Conservation (phyloP, 192 early-diverging fungal species). For the Phlyctochytrium bullatum region DNA sequence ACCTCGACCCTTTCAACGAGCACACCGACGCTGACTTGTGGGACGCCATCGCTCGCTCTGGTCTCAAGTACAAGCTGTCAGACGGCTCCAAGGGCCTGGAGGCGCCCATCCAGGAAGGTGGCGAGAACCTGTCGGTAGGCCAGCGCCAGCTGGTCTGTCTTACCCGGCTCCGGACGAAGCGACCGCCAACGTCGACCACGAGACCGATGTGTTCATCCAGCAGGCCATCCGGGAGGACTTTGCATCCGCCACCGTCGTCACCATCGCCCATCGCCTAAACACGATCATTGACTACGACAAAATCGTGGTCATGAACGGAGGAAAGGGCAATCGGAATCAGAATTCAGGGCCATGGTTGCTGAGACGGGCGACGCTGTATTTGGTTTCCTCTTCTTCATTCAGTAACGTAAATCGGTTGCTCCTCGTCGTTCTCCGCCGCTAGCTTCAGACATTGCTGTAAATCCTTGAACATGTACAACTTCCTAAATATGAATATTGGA, state of each 20-base stretch:
- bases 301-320: conserved; percentile 47
- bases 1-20: conserved; percentile 73
- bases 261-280: conserved; percentile 41
- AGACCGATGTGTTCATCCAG: conserved; percentile 21
- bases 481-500: too few relatives aligned
- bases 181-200: conserved; percentile 38
- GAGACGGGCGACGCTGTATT: conserved; percentile 46
- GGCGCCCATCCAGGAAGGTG: too few relatives aligned
- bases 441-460: too few relatives aligned
- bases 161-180: conserved; percentile 52
- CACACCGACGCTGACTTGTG: conserved; percentile 62
- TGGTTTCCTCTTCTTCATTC: too few relatives aligned
- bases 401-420: too few relatives aligned
- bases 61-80: too few relatives aligned
- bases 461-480: too few relatives aligned
- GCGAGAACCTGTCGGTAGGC: conserved; percentile 84
- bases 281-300: conserved; percentile 49
- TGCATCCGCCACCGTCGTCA: too few relatives aligned
- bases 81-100: too few relatives aligned
- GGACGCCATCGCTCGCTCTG: too few relatives aligned
- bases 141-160: conserved; percentile 61
- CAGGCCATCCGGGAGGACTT: background rate
- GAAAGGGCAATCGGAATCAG: conserved; percentile 24
- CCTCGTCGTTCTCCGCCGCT: too few relatives aligned
- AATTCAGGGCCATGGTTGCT: conserved; percentile 36